Conservation (phyloP, 108 stramenopile genomes). For the Cyclotella distinguenda region DNA sequence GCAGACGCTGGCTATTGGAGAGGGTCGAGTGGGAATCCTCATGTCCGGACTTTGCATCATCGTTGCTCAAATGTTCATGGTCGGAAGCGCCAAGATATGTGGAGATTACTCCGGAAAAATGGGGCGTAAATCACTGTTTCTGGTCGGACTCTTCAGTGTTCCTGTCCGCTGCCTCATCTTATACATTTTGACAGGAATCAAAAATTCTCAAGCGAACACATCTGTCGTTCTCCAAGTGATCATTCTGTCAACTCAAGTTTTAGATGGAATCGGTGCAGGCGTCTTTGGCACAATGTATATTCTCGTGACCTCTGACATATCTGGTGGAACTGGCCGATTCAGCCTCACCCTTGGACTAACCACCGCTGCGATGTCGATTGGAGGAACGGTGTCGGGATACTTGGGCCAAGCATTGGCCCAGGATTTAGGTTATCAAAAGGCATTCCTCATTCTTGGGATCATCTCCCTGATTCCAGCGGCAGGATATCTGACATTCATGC, state of each 20-base stretch:
- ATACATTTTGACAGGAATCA: conserved; percentile 49
- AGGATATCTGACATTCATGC: conserved; percentile 76
- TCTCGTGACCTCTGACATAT: conserved; percentile 85
- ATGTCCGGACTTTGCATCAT: conserved; percentile 86
- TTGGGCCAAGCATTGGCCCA: conserved; percentile 82
- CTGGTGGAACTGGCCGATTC: conserved; percentile 84
- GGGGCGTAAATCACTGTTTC: conserved; percentile 80
- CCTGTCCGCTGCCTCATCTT: conserved; percentile 82
- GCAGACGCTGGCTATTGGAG: conserved; percentile 84
- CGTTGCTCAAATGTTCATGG: conserved; percentile 86
- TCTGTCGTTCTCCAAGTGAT: conserved; percentile 51
- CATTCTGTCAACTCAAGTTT: conserved; percentile 82
- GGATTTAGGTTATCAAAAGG: conserved; percentile 71
- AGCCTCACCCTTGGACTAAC: conserved; percentile 78
- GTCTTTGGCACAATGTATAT: conserved; percentile 91
- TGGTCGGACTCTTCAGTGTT: conserved; percentile 76
- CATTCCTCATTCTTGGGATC: conserved; percentile 78
- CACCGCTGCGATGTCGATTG: conserved; percentile 87
- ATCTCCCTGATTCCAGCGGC: conserved; percentile 74
- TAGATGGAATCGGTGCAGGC: conserved; percentile 90
- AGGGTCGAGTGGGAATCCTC: conserved; percentile 71
- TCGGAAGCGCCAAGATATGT: conserved; percentile 72
- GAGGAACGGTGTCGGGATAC: conserved; percentile 88
- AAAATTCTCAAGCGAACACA: conserved; percentile 36
- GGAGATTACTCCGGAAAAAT: conserved; percentile 79